Evolutionary conservation across 169 alveolate genomes (phyloP).

Genomic region (Cystoisospora suis): DNA sequence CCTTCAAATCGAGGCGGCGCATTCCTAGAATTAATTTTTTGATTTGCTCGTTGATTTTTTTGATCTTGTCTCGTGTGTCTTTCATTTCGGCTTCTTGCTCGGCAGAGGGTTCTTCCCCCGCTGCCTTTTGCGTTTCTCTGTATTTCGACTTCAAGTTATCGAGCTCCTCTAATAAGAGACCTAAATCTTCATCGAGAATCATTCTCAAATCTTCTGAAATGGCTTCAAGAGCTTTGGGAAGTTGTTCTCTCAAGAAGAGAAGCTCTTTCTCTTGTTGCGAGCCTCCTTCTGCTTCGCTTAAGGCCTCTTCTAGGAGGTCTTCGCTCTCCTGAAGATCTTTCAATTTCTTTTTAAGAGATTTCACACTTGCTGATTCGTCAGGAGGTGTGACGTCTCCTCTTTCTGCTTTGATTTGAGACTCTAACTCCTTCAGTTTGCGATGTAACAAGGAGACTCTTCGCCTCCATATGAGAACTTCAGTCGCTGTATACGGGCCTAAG

Average conservation of each 20-base stretch:
- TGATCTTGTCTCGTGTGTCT: not conserved
- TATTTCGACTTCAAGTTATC: not conserved
- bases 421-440: not conserved
- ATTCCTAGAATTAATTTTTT: not conserved
- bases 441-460: not conserved
- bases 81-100: constrained; percentile 20
- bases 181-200: not conserved
- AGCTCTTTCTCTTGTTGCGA: not conserved
- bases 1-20: not conserved
- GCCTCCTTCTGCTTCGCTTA: not conserved
- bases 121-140: not conserved
- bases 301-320: not conserved
- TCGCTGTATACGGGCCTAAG: not conserved
- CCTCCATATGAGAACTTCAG: not conserved
- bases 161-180: not conserved
- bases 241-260: not conserved
- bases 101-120: not conserved
- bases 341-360: not conserved
- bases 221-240: not conserved
- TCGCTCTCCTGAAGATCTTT: not conserved
- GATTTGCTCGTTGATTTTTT: not conserved
- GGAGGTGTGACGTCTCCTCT: not conserved
- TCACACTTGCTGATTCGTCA: not conserved
- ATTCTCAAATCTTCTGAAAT: not conserved
- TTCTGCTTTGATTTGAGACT: not conserved